phyloP scores from a whole-genome alignment of 805 yeast genomes.

The Cyberlindnera maclurae region DNA sequence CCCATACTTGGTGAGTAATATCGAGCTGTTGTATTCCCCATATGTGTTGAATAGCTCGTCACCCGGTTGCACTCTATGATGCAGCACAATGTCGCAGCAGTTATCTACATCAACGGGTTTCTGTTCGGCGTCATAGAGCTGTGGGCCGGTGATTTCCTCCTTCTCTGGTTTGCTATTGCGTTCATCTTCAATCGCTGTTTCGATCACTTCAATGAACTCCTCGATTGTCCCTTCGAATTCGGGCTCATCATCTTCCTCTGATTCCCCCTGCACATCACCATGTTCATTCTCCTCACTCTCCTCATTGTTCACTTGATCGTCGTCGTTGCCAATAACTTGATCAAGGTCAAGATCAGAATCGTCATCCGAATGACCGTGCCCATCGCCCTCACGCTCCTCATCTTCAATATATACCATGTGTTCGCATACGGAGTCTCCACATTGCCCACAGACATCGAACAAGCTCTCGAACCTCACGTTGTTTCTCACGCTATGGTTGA shows the following conservation, averaged over 20 bases:
- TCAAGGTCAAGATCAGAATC: conserved; percentile 5
- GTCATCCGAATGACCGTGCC: conserved; percentile 2
- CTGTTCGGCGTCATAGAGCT: conserved; percentile 15
- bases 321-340: background rate
- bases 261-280: background rate
- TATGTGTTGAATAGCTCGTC: conserved; percentile 76
- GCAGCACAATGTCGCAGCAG: conserved; percentile 66
- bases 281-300: conserved; percentile 11
- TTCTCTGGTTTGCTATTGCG: conserved; percentile 6
- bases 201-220: conserved; percentile 26
- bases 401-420: conserved; percentile 9
- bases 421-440: conserved; percentile 40
- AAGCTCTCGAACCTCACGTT: conserved; percentile 60
- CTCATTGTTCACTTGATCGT: conserved; percentile 12
- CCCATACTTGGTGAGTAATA: conserved; percentile 71
- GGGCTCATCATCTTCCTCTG: conserved; percentile 13
- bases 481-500: conserved; percentile 64
- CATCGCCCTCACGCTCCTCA: conserved; percentile 12
- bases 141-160: conserved; percentile 10
- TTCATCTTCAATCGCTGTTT: conserved; percentile 16
- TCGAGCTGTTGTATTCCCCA: conserved; percentile 64
- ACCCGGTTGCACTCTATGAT: conserved; percentile 35
- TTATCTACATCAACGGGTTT: conserved; percentile 38
- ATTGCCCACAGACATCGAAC: conserved; percentile 43
- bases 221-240: conserved; percentile 23